Percentiles rank a stretch among this genome's conserved stretches.
Evolutionary conservation across 2,329 filamentous ascomycete species (phyloP).

Genomic region (Tympanopsis confertula): DNA sequence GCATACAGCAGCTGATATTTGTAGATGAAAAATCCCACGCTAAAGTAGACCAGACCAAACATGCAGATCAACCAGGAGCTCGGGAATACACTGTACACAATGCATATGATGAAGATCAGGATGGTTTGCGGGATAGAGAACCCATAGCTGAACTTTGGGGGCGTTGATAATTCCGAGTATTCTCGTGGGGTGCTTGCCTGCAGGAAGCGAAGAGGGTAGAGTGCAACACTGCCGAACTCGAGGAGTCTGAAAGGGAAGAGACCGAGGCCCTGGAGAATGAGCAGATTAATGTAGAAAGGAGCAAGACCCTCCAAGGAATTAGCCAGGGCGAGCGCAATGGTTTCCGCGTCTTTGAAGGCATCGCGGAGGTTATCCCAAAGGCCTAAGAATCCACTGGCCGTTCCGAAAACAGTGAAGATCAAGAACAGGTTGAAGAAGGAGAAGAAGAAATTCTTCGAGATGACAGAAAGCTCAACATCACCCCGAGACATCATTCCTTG

Average conservation of each 20-base stretch:
- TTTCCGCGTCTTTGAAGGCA: slow-evolving; percentile 66
- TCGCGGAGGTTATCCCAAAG: slow-evolving; percentile 64
- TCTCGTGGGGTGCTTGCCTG: slow-evolving; percentile 81
- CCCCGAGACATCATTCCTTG: slow-evolving; percentile 94
- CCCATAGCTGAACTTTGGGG: slow-evolving; percentile 85
- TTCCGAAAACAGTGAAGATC: slow-evolving; percentile 87
- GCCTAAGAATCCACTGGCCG: slow-evolving; percentile 68
- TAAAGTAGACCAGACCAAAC: slow-evolving; percentile 73
- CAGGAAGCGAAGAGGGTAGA: slow-evolving; percentile 73
- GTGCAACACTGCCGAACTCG: slow-evolving; percentile 72
- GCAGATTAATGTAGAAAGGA: slow-evolving; percentile 84
- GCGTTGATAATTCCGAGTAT: slow-evolving; percentile 68
- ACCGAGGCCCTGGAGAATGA: slow-evolving; percentile 86
- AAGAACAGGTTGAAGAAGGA: slow-evolving; percentile 71
- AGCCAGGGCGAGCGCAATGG: slow-evolving; percentile 66
- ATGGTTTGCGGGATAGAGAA: slow-evolving; percentile 90
- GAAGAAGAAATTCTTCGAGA: slow-evolving; percentile 99
- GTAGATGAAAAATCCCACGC: slow-evolving; percentile 77
- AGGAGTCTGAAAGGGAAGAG: slow-evolving; percentile 85
- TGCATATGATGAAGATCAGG: slow-evolving; percentile 85
- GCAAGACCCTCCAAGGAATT: slow-evolving; percentile 62
- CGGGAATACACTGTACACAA: slow-evolving; percentile 82
- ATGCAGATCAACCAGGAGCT: slow-evolving; percentile 71
- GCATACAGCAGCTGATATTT: slow-evolving; percentile 97
- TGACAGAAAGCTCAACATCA: slow-evolving; percentile 85